Evolutionary conservation across 1,284 basidiomycete genomes (phyloP), one percentile per base, ranked within the genome.

Genomic region (Ustilago cynodontis): DNA sequence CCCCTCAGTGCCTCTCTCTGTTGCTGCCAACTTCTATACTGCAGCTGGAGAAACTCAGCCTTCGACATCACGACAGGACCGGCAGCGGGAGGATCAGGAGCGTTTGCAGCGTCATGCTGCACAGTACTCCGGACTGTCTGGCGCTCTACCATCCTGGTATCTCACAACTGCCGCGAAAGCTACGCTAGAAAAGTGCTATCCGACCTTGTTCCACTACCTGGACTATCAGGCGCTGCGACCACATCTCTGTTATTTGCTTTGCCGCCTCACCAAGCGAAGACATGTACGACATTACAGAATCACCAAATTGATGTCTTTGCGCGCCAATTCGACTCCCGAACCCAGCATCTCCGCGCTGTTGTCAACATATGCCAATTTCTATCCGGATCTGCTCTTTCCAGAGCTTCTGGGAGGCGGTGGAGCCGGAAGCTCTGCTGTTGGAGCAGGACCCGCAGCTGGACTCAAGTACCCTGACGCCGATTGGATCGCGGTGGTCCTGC

Each of bases 241-340:
- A 0, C 63, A 76, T 8, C 60, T 80, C 18, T 80, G 77, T 61
- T 75, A 80, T 45, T 39, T 80, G 10, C 69, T 80, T 13, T 77
- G 77, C 59, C 51, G 75, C 2, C 50, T 77, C 16, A 79, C 77
- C 2, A 68, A 69, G 45, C 62, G 79, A 14, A 57, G 68, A 50
- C 73, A 80, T 51, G 77, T 80, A 11, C 66, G 71, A 24, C 72
- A 76, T n/a, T 79, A 80, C 58, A 51, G 79, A 16, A 79, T 80
- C 61, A 67, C 72, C 14, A 79, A 76, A 53, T 59, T 79, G 39
- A 65, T 81, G 73, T 56, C 74, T 11, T 33, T 81, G 31, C 63
- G 77, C 3, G 70, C 67, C 24, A 77, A 66, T 14, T 47, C 61
- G 9, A 58, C 77, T 22, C 63, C 63, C 2, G 79, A 81, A 22